Conservation (phyloP, 768 basidiomycete genomes). For the Cantharellus anzutake region DNA sequence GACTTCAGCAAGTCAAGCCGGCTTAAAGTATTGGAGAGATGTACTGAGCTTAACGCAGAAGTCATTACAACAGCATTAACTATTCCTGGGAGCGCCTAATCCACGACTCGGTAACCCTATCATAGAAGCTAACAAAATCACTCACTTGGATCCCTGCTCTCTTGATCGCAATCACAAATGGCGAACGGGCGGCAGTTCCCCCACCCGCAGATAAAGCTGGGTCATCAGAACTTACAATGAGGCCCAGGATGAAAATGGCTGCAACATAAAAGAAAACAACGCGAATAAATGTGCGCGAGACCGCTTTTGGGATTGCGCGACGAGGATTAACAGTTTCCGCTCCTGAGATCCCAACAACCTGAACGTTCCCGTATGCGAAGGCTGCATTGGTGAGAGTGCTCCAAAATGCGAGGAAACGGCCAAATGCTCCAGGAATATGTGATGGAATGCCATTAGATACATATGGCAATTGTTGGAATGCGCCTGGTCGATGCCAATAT, state of each 20-base stretch:
- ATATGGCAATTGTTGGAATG: background rate
- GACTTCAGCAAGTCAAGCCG: background rate
- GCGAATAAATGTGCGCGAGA: slow-evolving; percentile 6
- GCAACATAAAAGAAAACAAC: slow-evolving; percentile 8
- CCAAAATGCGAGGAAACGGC: slow-evolving; percentile 8
- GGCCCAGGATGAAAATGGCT: slow-evolving; percentile 8
- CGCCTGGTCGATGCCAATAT: background rate
- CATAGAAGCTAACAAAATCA: slow-evolving; percentile 3
- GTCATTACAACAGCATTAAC: slow-evolving; percentile 18
- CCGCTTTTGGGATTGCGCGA: slow-evolving; percentile 7
- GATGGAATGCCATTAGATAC: background rate
- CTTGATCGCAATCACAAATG: slow-evolving; percentile 19
- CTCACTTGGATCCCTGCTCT: slow-evolving; percentile 15
- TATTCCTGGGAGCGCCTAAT: slow-evolving; percentile 8
- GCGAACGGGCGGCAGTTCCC: slow-evolving; percentile 17
- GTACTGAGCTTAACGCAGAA: slow-evolving; percentile 8
- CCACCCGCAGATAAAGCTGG: slow-evolving; percentile 12
- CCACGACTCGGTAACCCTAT: background rate
- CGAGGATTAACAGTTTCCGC: slow-evolving; percentile 9
- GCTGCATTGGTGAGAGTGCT: slow-evolving; percentile 10
- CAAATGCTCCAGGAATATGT: slow-evolving; percentile 2
- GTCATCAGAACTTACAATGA: slow-evolving; percentile 13
- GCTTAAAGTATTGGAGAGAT: background rate
- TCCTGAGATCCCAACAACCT: slow-evolving; percentile 8
- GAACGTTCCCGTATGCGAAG: slow-evolving; percentile 10